Percentiles rank a stretch among this genome's conserved stretches.
Conservation (phyloP, 2,329 filamentous ascomycete species). For the Microcyclospora pomicola region DNA sequence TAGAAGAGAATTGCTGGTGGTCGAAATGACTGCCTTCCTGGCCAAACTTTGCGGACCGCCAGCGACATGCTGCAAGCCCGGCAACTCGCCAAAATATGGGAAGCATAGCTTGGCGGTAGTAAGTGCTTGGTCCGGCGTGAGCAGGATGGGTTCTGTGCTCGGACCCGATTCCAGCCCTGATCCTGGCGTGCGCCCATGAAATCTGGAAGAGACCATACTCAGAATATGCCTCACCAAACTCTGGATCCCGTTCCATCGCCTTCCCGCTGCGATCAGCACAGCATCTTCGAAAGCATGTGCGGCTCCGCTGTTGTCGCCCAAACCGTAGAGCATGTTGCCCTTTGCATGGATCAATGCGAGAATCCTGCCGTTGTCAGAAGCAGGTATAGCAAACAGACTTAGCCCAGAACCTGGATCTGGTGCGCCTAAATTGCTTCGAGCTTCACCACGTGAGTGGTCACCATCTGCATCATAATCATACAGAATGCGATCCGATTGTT, state of each 20-base stretch:
- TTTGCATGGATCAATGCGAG: slow-evolving; percentile 92
- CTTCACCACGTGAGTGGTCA: slow-evolving; percentile 22
- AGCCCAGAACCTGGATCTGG: slow-evolving; percentile 50
- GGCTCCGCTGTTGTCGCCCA: slow-evolving; percentile 68
- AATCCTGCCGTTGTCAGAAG: slow-evolving; percentile 80
- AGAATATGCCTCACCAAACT: slow-evolving; percentile 70
- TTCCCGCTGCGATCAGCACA: slow-evolving; percentile 73
- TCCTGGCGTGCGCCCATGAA: slow-evolving; percentile 7
- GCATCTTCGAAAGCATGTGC: slow-evolving; percentile 90
- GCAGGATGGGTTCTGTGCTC: slow-evolving; percentile 49
- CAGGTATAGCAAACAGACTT: slow-evolving; percentile 74
- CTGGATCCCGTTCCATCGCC: slow-evolving; percentile 54
- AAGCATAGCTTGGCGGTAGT: slow-evolving; percentile 77
- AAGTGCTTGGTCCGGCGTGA: slow-evolving; percentile 72
- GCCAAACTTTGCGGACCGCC: slow-evolving; percentile 48
- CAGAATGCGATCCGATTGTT: slow-evolving; percentile 41
- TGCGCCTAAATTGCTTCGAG: slow-evolving; percentile 27
- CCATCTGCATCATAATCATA: slow-evolving; percentile 42
- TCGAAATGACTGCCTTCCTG: slow-evolving; percentile 70
- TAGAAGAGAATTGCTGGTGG: slow-evolving; percentile 86
- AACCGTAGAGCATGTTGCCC: slow-evolving; percentile 91
- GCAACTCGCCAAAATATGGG: slow-evolving; percentile 57
- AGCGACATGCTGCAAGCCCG: slow-evolving; percentile 58
- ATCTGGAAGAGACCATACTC: slow-evolving; percentile 40
- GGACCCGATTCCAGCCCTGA: slow-evolving; percentile 16